Base-by-base conservation (phyloP, 768 basidiomycete species). In the Candolleomyces aberdarensis region DNA sequence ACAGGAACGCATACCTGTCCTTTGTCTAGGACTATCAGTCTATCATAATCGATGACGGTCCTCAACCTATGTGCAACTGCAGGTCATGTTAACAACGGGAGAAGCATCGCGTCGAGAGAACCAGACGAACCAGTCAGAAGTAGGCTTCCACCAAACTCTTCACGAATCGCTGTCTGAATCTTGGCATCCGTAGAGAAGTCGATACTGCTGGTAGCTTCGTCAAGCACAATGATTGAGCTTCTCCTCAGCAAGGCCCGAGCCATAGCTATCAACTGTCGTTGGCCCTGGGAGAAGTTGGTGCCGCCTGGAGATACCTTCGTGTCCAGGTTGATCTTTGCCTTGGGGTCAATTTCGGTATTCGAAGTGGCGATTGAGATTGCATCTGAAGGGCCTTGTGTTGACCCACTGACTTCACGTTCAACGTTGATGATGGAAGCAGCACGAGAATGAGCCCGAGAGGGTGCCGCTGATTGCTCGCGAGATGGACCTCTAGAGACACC, bases 251-350 rank as follows among this genome's bases (percentile, higher is more conserved):
- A 75, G 0, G 92, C 91, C 5, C 92, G 82, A 0, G 92, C 92
- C 88, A 94, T 89, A 0, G 91, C 88, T 57, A 94, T 89, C 15
- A 94, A 75, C 67, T 98, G 95, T 10, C 94, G 73, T 69, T 98
- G 94, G 10, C 96, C 95, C 61, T 94, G 92, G 1, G 92, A 95
- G 72, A 97, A 96, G 75, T 97, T 96, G 32, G 86, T 80, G 0
- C 94, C 94, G 0, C 94, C 94, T 0, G 91, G 81, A 0, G 92
- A 92, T 9, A 96, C 89, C 62, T 89, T 85, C 0, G 89, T 91
- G 19, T 91, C 85, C 3, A 96, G 79, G 0, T 84, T 80, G 31
- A 96, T 76, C 0, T 76, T 76, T 0, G 78, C 80, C 68, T 83
- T 88, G 32, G 67, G 57, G 20, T 90, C 89, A 2, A 80, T 69